Conservation (phyloP, 1,139 yeast genomes). For the Debaryomycetaceae sp. region DNA sequence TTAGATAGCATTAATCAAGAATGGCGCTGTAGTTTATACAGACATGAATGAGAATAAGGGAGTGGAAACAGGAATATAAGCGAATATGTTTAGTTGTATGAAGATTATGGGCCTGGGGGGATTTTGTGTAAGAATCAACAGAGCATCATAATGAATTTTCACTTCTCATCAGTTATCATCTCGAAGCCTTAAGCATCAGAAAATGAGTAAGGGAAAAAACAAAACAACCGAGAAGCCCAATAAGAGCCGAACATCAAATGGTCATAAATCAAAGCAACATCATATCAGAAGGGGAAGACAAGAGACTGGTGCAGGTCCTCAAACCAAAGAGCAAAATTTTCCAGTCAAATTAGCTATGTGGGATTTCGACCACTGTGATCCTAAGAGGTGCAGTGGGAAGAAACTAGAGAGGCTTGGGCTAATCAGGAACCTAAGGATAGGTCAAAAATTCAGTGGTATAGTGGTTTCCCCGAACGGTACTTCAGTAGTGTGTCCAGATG, state of each 20-base stretch:
- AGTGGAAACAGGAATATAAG: too few relatives aligned
- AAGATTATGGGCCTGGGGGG: too few relatives aligned
- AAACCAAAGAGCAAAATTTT: slow-evolving; percentile 31
- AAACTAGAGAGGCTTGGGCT: slow-evolving; percentile 86
- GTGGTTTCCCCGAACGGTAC: slow-evolving; percentile 94
- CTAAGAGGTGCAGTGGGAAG: slow-evolving; percentile 95
- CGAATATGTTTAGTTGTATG: too few relatives aligned
- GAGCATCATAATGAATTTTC: too few relatives aligned
- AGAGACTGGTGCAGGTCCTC: slow-evolving; percentile 27
- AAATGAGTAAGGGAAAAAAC: slow-evolving; percentile 68
- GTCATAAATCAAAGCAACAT: slow-evolving; percentile 55
- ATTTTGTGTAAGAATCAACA: too few relatives aligned
- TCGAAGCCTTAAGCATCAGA: neutral
- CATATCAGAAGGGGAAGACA: slow-evolving; percentile 50
- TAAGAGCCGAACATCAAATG: slow-evolving; percentile 47
- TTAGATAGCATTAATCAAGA: too few relatives aligned
- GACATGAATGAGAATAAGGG: too few relatives aligned
- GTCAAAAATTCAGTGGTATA: slow-evolving; percentile 88
- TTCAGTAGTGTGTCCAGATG: slow-evolving; percentile 88
- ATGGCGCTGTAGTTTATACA: too few relatives aligned
- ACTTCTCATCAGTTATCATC: neutral
- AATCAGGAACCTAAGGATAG: slow-evolving; percentile 73
- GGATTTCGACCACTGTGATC: slow-evolving; percentile 99
- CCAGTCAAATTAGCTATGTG: slow-evolving; percentile 83
- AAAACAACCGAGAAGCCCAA: slow-evolving; percentile 44